Percentiles rank a stretch among this genome's conserved stretches.
These are phyloP conservation scores for Bacidia gigantensis DNA, from an alignment of 495 filamentous ascomycete genomes.

Conservation along the genomic window DNA sequence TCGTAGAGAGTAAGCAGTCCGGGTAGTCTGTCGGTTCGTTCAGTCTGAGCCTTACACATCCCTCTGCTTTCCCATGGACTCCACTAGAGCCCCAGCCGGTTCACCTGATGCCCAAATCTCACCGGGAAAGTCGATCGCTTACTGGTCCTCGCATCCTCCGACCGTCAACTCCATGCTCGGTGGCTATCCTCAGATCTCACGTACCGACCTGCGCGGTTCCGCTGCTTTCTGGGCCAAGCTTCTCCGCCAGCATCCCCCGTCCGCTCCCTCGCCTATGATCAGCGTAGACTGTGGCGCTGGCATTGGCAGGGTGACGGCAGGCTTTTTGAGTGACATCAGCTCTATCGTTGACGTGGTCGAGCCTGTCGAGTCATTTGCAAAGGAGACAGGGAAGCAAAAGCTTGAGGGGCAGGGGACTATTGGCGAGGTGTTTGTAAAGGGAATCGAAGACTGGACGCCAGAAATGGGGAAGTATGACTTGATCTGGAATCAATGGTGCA, in stretches of 20 bases:
- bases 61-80: too few relatives aligned
- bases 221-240: conserved; percentile 66
- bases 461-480: conserved; percentile 36
- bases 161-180: conserved; percentile 74
- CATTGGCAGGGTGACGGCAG: conserved; percentile 47
- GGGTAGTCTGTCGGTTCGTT: too few relatives aligned
- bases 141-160: conserved; percentile 64
- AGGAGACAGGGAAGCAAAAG: conserved; percentile 21
- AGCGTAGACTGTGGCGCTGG: conserved; percentile 51
- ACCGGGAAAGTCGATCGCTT: conserved; percentile 30
- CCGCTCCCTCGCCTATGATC: conserved; percentile 16
- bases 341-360: conserved; percentile 45
- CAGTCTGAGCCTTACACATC: too few relatives aligned
- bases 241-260: conserved; percentile 27
- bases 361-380: conserved; percentile 40
- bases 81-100: neutral
- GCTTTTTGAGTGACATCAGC: conserved; percentile 39
- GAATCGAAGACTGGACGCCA: conserved; percentile 64
- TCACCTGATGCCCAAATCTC: conserved; percentile 3
- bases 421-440: conserved; percentile 54
- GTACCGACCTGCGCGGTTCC: conserved; percentile 65
- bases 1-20: too few relatives aligned
- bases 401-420: conserved; percentile 30
- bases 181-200: conserved; percentile 58
- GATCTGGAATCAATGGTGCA: conserved; percentile 78